Base-by-base conservation (phyloP, 805 yeast species). In the Brettanomyces bruxellensis region DNA sequence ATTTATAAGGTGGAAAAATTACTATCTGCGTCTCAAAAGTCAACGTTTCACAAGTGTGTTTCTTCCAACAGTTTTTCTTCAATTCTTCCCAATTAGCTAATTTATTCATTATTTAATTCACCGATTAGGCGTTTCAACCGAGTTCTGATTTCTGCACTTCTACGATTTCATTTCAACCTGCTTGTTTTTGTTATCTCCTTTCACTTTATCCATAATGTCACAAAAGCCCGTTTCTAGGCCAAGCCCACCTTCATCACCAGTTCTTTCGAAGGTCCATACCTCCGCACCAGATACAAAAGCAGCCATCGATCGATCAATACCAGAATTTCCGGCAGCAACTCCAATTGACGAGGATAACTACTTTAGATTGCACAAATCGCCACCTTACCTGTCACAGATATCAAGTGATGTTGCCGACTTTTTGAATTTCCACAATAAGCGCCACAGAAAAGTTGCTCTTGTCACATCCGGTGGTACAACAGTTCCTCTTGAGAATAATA, bases 401-500 rank as follows among this genome's bases (percentile, higher is more conserved):
- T 72, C 78, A 39, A 51, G 57, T 5, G 79, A 81, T 49, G 79
- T 86, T 7, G 60, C 67, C 8, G 73, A 72, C 1, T 91, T 91
- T 61, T 74, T 90, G 40, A 62, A 72, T 23, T 65, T 56, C 48
- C 95, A 88, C 57, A 58, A 65, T 44, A 52, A 61, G 12, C 47
- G 53, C 2, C 54, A 60, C 35, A 69, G 72, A 45, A 77, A 73
- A 42, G 76, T 91, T 12, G 98, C 80, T 0, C 67, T 91, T 40
- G 95, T 91, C 3, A 93, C 99, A 0, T 81, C 91, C 7, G 99
- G 99, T 24, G 99, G 99, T 23, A 93, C 99, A 1, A 91, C 97
- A 0, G 99, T 93, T 0, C 99, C 99, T 0, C 69, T 93, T 53
- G 99, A 93, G 59, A 90, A 89, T 65, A 93, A 93, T 60, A 93